Evolutionary conservation across 805 yeast genomes (phyloP), one percentile per base, ranked within the genome.

Genomic region (Candida germanica): DNA sequence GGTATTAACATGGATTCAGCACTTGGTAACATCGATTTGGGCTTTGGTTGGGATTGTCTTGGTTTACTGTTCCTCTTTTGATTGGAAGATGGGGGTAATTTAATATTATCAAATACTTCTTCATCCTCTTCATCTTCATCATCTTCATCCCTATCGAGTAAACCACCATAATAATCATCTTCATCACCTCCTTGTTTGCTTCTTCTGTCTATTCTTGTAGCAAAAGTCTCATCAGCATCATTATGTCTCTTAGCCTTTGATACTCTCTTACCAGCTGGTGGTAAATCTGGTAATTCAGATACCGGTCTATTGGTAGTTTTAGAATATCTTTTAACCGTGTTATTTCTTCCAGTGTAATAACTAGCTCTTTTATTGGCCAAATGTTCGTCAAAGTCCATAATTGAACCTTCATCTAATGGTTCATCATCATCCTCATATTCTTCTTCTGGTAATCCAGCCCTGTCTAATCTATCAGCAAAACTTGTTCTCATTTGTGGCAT

Each of bases 101-200:
- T 68, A 42, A 72, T 62, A 36, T 61, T 61, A 42, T 71, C 77
- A 52, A 73, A 71, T 18, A 69, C 59, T 17, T 44, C 33, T 8
- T 35, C 38, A 12, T 44, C 46, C 4, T 62, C 57, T 13, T 35
- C 36, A 22, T 40, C 54, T 15, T 35, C 47, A 16, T 50, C 51
- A 22, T 41, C 46, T 15, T 42, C 50, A 15, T 38, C 47, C 32
- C 37, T 44, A 16, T 40, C 47, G 28, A 41, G 36, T 24, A 44
- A 36, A 6, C 45, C 48, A 16, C 48, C 48, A 30, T 41, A 41
- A 23, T 41, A 44, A 28, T 44, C 44, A 10, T 34, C 47, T 14
- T 32, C 40, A 3, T 41, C 46, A 14, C 42, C 48, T 9, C 40
- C 40, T 16, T 24, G 12, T 13, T 39, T 41, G 16, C 29, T 39